Base-by-base conservation (phyloP, 2,329 filamentous ascomycete genomes). In the Cytospora paraplurivora region DNA sequence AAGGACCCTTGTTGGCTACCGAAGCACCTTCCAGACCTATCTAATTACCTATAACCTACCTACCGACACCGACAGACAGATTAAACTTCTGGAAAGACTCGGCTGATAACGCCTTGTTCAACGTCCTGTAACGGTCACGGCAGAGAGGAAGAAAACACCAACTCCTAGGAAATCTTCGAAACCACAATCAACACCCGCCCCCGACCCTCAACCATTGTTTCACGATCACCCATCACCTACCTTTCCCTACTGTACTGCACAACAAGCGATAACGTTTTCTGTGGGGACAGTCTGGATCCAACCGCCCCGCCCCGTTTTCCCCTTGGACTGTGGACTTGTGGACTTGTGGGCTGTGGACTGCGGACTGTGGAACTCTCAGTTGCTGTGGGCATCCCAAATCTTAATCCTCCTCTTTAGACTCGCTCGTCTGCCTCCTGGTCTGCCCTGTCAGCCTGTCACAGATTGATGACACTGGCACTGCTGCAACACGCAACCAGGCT, bases 321-420 rank as follows among this genome's bases (percentile, higher is more conserved):
- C 52, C 52, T 33, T 55, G 33, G 35, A 15, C 34, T 6, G 15
- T 27, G 47, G 4, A n/a, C 47, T 27, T 50, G 47, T 27, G 47
- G n/a, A 50, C 35, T 38, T 38, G 33, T 34, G 27, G 51, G 33
- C 50, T 51, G n/a, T 17, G 49, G 19, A 41, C 12, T 38, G 53
- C 41, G 47, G n/a, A 41, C 53, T 53, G 33, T 32, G 21, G 35
- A 33, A n/a, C 47, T 53, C 44, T 51, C 27, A 52, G 41, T 34
- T 41, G 27, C 47, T 49, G 41, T 55, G 27, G 52, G 33, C 52
- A 38, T 21, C 37, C 33, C 52, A 55, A 55, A 34, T 41, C 59
- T 34, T 56, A 59, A 38, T 50, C 47, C 55, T 32, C 56, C 32
- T 41, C 44, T 32, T 32, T 41, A 50, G 32, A 58, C 21, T 34